Base-by-base conservation (phyloP, 2,329 filamentous ascomycete genomes). In the Venturia asperata region DNA sequence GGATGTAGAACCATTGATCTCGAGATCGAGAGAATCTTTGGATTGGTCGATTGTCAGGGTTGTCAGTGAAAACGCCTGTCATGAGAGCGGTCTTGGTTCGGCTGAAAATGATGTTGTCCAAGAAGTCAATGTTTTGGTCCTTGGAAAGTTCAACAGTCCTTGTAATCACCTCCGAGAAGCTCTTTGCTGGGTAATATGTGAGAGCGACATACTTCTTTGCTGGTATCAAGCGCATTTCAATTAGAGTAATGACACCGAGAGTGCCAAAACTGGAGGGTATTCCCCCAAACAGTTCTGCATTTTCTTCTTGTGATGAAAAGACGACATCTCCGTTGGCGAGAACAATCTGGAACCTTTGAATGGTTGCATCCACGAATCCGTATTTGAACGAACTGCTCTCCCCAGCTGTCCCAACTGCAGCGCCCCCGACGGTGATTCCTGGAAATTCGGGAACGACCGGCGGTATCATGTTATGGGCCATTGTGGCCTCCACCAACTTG, bases 391-490 rank as follows among this genome's bases (percentile, higher is more conserved):
- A 85, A 68, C 83, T 87, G 74, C 85, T 88, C 74, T 89, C 87
- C 13, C 86, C 87, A 9, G 85, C 83, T 0, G 84, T 87, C 1
- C 87, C 88, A 56, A 85, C 83, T 73, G 87, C 89, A 3, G 84
- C 86, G 43, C 87, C 87, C 30, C 87, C 87, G 6, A 83, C 84
- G 1, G 87, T 90, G 71, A 89, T 90, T n/a, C 85, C 86, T 1
- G 85, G 86, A 66, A 89, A 88, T 71, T 89, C 87, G 83, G 87
- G 87, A 5, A 89, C 86, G 0, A 90, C 85, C 0, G 84, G 83
- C 0, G 87, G 86, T 1, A 89, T 77, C 1, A 89, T 76, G 0
- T 80, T 81, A 64, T 82, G 74, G 24, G 77, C 74, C n/a, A 86
- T 70, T 0, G 85, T 84, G 3, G 81, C 82, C 64, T 81, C 79